Conservation (phyloP, 148 eudicot genomes). For the Linanthus parryae region DNA sequence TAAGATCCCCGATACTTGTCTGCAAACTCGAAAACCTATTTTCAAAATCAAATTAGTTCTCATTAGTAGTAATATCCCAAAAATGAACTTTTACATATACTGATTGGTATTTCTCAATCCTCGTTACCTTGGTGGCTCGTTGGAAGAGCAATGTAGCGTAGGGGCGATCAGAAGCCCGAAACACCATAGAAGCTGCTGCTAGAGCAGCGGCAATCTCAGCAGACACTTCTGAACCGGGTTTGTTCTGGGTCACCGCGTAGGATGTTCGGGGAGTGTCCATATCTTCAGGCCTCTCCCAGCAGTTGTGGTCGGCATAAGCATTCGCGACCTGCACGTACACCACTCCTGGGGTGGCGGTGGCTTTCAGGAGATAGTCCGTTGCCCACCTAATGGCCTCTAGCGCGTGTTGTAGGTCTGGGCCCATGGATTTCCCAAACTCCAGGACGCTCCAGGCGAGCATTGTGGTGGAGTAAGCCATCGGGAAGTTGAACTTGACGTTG, state of each 20-base stretch:
- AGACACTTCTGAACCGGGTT: conserved; percentile 55
- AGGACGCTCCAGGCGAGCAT: conserved; percentile 64
- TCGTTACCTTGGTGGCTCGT: conserved; percentile 37
- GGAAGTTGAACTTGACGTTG: conserved; percentile 60
- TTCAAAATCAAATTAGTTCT: background rate
- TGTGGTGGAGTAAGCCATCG: conserved; percentile 66
- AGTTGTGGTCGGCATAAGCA: conserved; percentile 43
- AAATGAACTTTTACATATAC: background rate
- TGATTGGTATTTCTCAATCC: background rate
- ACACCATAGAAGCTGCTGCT: conserved; percentile 52
- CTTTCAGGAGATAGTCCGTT: conserved; percentile 48
- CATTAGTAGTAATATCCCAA: background rate
- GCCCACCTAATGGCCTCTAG: conserved; percentile 48
- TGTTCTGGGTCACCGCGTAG: conserved; percentile 22
- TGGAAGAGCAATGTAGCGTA: conserved; percentile 39
- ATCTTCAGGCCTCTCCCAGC: conserved; percentile 72
- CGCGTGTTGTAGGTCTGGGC: conserved; percentile 24
- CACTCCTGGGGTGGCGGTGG: conserved; percentile 27
- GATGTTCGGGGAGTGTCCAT: conserved; percentile 60
- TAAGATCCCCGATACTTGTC: conserved; percentile 52
- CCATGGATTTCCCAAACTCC: conserved; percentile 39
- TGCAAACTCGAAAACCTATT: conserved; percentile 58
- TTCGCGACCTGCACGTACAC: conserved; percentile 57
- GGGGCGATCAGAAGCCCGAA: conserved; percentile 18
- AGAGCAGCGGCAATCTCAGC: conserved; percentile 62